phyloP scores from a whole-genome alignment of 139 green algal species.

The Penium margaritaceum region DNA sequence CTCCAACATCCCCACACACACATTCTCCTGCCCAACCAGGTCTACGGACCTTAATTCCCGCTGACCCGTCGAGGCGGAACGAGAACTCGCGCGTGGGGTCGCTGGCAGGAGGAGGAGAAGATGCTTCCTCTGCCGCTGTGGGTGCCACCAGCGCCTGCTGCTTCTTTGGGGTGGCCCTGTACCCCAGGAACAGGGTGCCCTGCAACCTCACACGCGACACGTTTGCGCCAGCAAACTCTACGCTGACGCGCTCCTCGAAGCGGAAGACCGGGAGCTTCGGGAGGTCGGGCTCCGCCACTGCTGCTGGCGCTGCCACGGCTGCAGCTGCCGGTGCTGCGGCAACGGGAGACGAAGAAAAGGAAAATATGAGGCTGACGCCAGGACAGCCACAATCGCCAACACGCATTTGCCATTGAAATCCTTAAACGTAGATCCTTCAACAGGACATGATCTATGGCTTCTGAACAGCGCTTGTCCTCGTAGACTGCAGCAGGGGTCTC shows the following conservation, averaged over 20 bases:
- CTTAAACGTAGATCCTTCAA: too few relatives aligned
- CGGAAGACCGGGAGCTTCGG: background rate
- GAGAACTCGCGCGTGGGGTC: conserved; percentile 36
- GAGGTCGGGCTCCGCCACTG: background rate
- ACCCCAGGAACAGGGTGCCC: conserved; percentile 12
- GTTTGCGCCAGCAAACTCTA: conserved; percentile 16
- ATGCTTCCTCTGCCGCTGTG: too few relatives aligned
- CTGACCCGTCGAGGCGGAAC: conserved; percentile 34
- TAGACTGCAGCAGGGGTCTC: too few relatives aligned
- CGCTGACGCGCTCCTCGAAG: conserved; percentile 24
- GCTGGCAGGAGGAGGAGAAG: too few relatives aligned
- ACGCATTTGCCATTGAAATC: too few relatives aligned
- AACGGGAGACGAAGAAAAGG: background rate
- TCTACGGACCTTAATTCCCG: conserved; percentile 34
- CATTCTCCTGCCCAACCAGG: background rate
- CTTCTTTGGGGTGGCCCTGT: conserved; percentile 1
- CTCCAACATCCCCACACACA: background rate
- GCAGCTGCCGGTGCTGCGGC: background rate
- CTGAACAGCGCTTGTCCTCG: too few relatives aligned
- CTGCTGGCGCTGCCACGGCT: background rate
- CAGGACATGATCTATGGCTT: too few relatives aligned
- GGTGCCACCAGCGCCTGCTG: background rate
- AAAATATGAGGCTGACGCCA: background rate
- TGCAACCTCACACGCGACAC: conserved; percentile 18
- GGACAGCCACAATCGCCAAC: too few relatives aligned